A percentile compares a stretch with the other conserved stretches of the same genome.
Evolutionary conservation across 768 basidiomycete species (phyloP).

Genomic region (Rhodocollybia butyracea): DNA sequence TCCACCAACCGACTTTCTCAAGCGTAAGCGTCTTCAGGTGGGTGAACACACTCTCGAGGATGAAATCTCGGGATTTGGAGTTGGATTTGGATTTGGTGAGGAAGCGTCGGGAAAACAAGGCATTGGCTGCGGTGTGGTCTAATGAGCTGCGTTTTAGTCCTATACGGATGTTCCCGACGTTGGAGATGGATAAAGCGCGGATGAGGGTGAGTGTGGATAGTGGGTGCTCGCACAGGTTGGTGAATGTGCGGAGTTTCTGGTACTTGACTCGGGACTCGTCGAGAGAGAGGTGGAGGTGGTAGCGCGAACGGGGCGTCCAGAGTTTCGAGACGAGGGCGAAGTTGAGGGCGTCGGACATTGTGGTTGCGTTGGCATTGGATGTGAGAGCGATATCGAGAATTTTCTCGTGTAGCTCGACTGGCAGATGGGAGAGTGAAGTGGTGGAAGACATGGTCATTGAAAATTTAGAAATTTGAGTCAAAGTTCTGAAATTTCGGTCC

Average conservation of each 20-base stretch:
- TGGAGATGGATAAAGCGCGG: neutral
- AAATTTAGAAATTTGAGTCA: no score
- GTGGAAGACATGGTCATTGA: no score
- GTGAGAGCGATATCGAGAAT: no score
- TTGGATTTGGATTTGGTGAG: neutral
- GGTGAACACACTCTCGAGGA: neutral
- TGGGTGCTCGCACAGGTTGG: constrained; percentile 1
- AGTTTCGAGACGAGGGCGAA: neutral
- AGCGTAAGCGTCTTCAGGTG: neutral
- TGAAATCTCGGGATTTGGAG: neutral
- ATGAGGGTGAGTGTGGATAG: neutral
- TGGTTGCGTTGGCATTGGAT: no score
- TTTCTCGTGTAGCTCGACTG: no score
- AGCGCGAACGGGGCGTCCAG: neutral
- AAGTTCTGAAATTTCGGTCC: no score
- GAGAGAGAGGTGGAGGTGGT: neutral
- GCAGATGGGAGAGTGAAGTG: no score
- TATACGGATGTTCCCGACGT: neutral
- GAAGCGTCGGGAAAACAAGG: neutral
- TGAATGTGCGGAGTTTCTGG: neutral
- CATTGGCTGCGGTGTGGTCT: neutral
- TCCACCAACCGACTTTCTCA: constrained; percentile 6
- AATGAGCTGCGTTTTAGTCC: neutral
- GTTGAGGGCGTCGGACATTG: neutral
- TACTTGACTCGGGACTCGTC: neutral